These are phyloP conservation scores for Fusarium illudens DNA, from an alignment of 2,329 filamentous ascomycete genomes.

Conservation along the genomic window DNA sequence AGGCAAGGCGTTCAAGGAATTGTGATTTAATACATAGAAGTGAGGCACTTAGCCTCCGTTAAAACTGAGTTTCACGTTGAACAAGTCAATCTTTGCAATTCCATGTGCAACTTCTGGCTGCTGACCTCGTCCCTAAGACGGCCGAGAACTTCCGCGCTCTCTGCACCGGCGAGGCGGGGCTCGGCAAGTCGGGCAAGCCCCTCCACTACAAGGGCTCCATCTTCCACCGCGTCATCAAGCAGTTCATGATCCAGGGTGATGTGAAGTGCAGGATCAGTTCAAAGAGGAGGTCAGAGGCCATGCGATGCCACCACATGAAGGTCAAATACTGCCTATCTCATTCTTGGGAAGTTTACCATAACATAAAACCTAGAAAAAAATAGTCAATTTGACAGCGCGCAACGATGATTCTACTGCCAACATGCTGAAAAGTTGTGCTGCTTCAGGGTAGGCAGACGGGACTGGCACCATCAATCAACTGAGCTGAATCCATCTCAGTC, in stretches of 20 bases:
- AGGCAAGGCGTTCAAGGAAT: background rate
- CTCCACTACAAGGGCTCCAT: slow-evolving; percentile 91
- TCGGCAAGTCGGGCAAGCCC: slow-evolving; percentile 81
- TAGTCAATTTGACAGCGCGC: background rate
- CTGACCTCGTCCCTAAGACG: slow-evolving; percentile 86
- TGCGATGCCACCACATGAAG: no score
- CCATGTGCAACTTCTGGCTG: no score
- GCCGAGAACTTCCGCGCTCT: slow-evolving; percentile 95
- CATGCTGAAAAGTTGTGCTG: background rate
- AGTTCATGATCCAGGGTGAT: slow-evolving; percentile 95
- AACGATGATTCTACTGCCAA: background rate
- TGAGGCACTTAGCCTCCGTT: background rate
- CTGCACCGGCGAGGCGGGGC: slow-evolving; percentile 93
- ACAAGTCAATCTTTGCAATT: no score
- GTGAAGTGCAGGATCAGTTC: slow-evolving; percentile 50
- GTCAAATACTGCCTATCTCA: no score
- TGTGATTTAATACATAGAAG: background rate
- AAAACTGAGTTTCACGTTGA: background rate
- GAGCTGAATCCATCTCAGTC: no score
- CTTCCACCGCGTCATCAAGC: slow-evolving; percentile 98
- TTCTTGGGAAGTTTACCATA: no score
- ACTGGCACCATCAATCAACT: background rate
- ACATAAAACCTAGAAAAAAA: no score
- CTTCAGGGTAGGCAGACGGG: background rate
- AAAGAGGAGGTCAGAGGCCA: background rate